phyloP scores from a whole-genome alignment of 768 basidiomycete species.

The Mycena leptocephala region DNA sequence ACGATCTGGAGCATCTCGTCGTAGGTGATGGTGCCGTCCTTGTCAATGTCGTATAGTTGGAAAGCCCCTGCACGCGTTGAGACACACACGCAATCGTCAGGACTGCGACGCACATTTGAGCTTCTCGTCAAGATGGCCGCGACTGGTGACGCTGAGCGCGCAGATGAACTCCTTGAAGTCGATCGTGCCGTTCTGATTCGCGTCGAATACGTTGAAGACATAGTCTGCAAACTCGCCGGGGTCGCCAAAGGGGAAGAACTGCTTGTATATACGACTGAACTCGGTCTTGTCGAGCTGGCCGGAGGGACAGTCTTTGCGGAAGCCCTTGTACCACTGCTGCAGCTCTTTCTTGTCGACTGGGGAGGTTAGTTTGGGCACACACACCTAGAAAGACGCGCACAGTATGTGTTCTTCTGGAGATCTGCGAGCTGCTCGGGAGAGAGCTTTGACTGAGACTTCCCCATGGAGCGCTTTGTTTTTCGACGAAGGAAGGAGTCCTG shows the following conservation, averaged over 20 bases:
- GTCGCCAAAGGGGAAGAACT: conserved; percentile 99
- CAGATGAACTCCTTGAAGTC: conserved; percentile 99
- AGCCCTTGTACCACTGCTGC: conserved; percentile 99
- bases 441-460: conserved; percentile 97
- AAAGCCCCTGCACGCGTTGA: conserved; percentile 88
- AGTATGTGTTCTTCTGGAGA: conserved; percentile 98
- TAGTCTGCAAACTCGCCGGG: conserved; percentile 97
- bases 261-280: conserved; percentile 98
- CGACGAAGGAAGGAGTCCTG: not conserved
- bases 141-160: conserved; percentile 94
- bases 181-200: conserved; percentile 96
- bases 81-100: conserved; percentile 27
- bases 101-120: conserved; percentile 85
- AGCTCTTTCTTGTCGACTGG: conserved; percentile 97
- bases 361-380: conserved; percentile 32
- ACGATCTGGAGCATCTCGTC: conserved; percentile 99
- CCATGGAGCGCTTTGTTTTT: conserved; percentile 69
- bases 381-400: conserved; percentile 56
- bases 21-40: conserved; percentile 98
- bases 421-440: conserved; percentile 94
- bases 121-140: conserved; percentile 97
- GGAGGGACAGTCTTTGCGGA: conserved; percentile 98
- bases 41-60: conserved; percentile 99
- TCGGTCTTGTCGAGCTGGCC: conserved; percentile 97
- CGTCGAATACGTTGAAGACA: conserved; percentile 98